Evolutionary conservation across 139 green algal genomes (phyloP), one percentile per base, ranked within the genome.

Genomic region (Bryopsis sp.): DNA sequence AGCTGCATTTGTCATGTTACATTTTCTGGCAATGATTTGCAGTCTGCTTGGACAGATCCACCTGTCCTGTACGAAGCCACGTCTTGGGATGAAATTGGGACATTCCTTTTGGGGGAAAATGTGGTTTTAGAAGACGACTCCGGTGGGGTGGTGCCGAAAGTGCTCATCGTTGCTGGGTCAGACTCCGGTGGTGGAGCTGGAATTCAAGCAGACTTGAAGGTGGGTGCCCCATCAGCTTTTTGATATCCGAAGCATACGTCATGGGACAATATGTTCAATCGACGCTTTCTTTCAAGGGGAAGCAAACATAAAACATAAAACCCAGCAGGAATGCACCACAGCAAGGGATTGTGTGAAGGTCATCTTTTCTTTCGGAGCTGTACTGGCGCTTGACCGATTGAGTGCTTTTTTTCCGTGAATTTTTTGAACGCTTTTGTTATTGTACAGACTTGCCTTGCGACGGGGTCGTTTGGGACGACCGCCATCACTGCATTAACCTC

Each of bases 141-240:
- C 8, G n/a, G n/a, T n/a, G n/a, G n/a, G n/a, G n/a, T n/a, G 33
- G 50, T 78, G 11, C 86, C 89, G 0, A 68, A 73, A 0, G 88
- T 93, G 36, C 68, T 96, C 34, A 81, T 79, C 11, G 79, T 98
- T 19, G 92, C 94, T 2, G 94, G 94, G 0, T 95, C 85, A 8
- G 94, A 99, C 78, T 91, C 82, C 29, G 92, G 94, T 7, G 94
- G 89, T 28, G 94, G 94, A 2, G 94, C 94, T 0, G 94, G 94
- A 34, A 92, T 98, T 31, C 93, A 98, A 80, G 88, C 80, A 8
- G 85, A 88, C 68, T 39, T 88, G 4, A 88, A 88, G 74, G 80
- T 83, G 31, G 0, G 74, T 34, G 1, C 2, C 43, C n/a, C n/a
- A n/a, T n/a, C n/a, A n/a, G n/a, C n/a, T n/a, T n/a, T n/a, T n/a